phyloP scores from a whole-genome alignment of 345 rosid genomes.

The Angophora floribunda region DNA sequence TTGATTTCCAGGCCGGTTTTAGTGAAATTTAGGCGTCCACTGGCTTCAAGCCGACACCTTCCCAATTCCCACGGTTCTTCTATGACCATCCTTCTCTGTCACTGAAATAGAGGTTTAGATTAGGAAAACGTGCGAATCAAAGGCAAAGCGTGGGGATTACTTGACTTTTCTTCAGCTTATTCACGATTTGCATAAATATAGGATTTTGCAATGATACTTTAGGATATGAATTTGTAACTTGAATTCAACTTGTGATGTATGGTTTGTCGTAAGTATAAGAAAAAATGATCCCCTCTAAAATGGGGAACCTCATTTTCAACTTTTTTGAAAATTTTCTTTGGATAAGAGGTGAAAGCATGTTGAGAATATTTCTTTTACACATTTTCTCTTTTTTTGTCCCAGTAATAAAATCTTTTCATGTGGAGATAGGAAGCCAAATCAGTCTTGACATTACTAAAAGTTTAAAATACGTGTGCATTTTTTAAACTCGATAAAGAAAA shows the following conservation, averaged over 20 bases:
- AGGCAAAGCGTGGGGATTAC: background rate
- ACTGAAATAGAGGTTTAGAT: background rate
- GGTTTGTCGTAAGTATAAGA: background rate
- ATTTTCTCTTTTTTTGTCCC: background rate
- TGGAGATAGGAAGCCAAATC: background rate
- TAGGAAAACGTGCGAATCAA: background rate
- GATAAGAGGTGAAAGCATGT: too few species aligned
- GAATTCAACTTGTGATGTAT: background rate
- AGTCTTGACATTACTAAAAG: background rate
- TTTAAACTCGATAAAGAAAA: background rate
- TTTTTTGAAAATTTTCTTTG: background rate
- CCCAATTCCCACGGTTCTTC: background rate
- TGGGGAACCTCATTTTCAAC: background rate
- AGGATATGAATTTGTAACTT: background rate
- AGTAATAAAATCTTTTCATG: background rate
- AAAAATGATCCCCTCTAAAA: background rate
- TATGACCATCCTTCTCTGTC: background rate
- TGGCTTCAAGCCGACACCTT: background rate
- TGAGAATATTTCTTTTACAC: background rate
- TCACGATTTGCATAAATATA: background rate
- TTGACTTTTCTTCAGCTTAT: background rate
- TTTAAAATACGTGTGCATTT: background rate
- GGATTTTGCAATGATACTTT: background rate
- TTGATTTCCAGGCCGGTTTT: background rate
- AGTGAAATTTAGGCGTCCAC: background rate